Evolutionary conservation across 345 rosid genomes (phyloP).

Genomic region (Conringia planisiliqua): DNA sequence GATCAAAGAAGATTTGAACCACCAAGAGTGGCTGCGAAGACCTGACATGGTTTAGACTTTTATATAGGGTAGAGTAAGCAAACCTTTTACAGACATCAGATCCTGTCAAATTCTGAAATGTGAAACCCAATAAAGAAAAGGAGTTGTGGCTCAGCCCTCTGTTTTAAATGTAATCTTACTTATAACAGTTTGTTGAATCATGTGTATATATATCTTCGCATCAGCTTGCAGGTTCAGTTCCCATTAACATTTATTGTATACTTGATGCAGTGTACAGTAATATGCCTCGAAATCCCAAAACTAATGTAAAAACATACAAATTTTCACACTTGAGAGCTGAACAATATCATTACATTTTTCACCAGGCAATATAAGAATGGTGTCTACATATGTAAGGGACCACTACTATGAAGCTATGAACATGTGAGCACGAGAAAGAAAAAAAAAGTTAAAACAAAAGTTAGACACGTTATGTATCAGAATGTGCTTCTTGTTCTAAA

Average conservation of each 20-base stretch:
- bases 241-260: neutral
- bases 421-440: constrained; percentile 5
- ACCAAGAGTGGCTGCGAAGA: constrained; percentile 16
- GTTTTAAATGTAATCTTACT: constrained; percentile 20
- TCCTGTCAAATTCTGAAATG: constrained; percentile 16
- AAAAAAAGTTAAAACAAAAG: neutral
- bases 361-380: neutral
- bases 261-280: neutral
- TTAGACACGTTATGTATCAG: constrained; percentile 15
- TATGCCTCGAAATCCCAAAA: neutral
- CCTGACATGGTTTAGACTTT: constrained; percentile 17
- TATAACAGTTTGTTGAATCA: neutral
- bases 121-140: constrained; percentile 21
- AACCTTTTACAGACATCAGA: constrained; percentile 20
- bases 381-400: neutral
- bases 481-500: constrained; percentile 20
- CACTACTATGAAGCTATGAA: constrained; percentile 9
- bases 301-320: neutral
- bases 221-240: constrained; percentile 8
- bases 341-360: constrained; percentile 18
- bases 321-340: neutral
- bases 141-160: constrained; percentile 6
- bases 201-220: constrained; percentile 8
- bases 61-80: constrained; percentile 19
- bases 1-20: neutral